Percentiles rank a stretch among this genome's conserved stretches.
Conservation (phyloP, 208 protist genomes). For the Leptomonas pyrrhocoris region DNA sequence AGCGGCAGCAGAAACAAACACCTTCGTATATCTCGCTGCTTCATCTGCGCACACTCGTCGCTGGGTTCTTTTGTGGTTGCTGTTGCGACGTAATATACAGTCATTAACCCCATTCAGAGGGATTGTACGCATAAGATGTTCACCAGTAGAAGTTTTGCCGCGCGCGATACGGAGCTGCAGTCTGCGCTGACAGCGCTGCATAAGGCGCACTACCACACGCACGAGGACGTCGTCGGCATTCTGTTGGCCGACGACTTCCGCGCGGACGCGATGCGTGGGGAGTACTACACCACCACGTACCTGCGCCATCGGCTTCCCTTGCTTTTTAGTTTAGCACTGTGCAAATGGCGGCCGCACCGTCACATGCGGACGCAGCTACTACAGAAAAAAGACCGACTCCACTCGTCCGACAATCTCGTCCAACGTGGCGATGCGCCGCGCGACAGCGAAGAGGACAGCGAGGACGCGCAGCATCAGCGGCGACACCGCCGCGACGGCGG, state of each 20-base stretch:
- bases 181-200: constrained; percentile 22
- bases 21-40: background rate
- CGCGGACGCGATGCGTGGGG: constrained; percentile 26
- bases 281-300: constrained; percentile 31
- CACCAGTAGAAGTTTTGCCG: constrained; percentile 3
- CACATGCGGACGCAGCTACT: background rate
- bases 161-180: constrained; percentile 16
- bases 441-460: background rate
- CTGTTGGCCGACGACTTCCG: constrained; percentile 37
- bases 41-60: background rate
- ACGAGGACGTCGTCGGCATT: constrained; percentile 29
- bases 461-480: background rate
- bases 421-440: background rate
- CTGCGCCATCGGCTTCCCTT: constrained; percentile 37
- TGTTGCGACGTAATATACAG: too few species aligned
- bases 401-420: background rate
- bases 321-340: constrained; percentile 35
- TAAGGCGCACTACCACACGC: constrained; percentile 15
- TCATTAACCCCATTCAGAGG: background rate
- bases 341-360: constrained; percentile 17
- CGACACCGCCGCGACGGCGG: background rate
- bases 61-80: background rate
- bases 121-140: constrained; percentile 6
- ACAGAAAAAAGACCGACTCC: background rate
- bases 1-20: too few species aligned